A percentile compares a stretch with the other conserved stretches of the same genome.
These are phyloP conservation scores for Barbarea vulgaris DNA, from an alignment of 345 rosid species.

Conservation along the genomic window DNA sequence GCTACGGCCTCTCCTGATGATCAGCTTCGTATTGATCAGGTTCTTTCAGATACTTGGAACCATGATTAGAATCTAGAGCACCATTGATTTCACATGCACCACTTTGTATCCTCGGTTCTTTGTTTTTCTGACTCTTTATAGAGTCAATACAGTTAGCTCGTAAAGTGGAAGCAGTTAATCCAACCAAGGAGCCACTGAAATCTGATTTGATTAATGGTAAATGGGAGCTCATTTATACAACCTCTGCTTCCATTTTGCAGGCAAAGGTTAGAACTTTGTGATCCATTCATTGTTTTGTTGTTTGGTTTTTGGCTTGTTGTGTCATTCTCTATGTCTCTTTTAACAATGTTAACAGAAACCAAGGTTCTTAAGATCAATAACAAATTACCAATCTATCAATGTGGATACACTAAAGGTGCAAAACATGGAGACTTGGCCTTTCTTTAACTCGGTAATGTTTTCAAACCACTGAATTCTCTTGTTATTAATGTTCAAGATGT, in stretches of 20 bases:
- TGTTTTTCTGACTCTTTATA: neutral
- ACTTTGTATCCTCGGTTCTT: too few relatives aligned
- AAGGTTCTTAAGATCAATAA: slow-evolving; percentile 70
- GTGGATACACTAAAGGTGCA: slow-evolving; percentile 77
- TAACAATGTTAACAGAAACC: slow-evolving; percentile 60
- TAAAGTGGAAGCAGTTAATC: slow-evolving; percentile 78
- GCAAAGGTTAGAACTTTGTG: slow-evolving; percentile 53
- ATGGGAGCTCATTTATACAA: slow-evolving; percentile 95
- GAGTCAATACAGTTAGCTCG: slow-evolving; percentile 57
- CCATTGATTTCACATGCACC: too few relatives aligned
- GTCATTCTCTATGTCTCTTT: slow-evolving; percentile 24
- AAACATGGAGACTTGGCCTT: slow-evolving; percentile 90
- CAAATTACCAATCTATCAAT: slow-evolving; percentile 88
- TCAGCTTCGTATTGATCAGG: slow-evolving; percentile 75
- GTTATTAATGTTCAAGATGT: neutral
- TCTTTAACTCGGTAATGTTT: slow-evolving; percentile 70
- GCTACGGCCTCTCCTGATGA: slow-evolving; percentile 81
- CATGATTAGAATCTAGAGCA: neutral
- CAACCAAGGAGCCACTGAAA: slow-evolving; percentile 75
- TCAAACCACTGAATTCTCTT: neutral
- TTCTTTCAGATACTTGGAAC: slow-evolving; percentile 15
- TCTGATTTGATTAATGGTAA: slow-evolving; percentile 77
- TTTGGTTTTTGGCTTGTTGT: neutral
- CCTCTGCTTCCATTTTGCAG: slow-evolving; percentile 80
- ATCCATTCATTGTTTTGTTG: slow-evolving; percentile 4